phyloP scores from a whole-genome alignment of 2,329 filamentous ascomycete species.

The Pseudogymnoascus sp. region DNA sequence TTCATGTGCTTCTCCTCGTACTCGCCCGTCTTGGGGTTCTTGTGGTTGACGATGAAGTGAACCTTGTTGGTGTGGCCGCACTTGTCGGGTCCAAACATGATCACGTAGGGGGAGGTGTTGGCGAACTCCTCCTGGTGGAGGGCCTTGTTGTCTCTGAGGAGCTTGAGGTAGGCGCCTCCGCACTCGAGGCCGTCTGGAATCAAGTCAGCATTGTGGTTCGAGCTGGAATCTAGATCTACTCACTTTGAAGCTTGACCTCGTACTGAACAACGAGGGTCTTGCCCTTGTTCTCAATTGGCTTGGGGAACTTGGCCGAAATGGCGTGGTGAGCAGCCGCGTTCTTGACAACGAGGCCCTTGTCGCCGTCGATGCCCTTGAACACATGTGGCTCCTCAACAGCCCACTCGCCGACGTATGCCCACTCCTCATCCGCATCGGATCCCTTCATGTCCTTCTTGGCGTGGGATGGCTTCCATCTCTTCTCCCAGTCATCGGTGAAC shows the following conservation, averaged over 20 bases:
- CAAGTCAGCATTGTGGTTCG: slow-evolving; percentile 27
- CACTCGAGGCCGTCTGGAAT: slow-evolving; percentile 80
- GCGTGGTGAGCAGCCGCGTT: slow-evolving; percentile 96
- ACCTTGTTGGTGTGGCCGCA: slow-evolving; percentile 99
- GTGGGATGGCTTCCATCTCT: slow-evolving; percentile 86
- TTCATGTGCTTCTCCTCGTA: slow-evolving; percentile 99
- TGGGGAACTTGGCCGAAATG: slow-evolving; percentile 97
- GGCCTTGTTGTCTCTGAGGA: slow-evolving; percentile 93
- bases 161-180: slow-evolving; percentile 98
- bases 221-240: slow-evolving; percentile 32
- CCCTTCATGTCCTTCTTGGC: slow-evolving; percentile 85
- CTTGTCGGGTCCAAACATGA: slow-evolving; percentile 99
- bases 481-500: slow-evolving; percentile 94
- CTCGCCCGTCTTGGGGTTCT: slow-evolving; percentile 99
- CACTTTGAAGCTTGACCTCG: slow-evolving; percentile 98
- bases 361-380: slow-evolving; percentile 85
- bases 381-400: slow-evolving; percentile 86
- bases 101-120: slow-evolving; percentile 93
- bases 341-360: slow-evolving; percentile 97
- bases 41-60: slow-evolving; percentile 98
- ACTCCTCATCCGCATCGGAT: slow-evolving; percentile 72
- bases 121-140: slow-evolving; percentile 97
- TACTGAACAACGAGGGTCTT: slow-evolving; percentile 98
- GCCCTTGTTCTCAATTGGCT: slow-evolving; percentile 93
- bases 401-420: slow-evolving; percentile 97